Base-by-base conservation (phyloP, 2,329 filamentous ascomycete species). In the Exophiala bonariae region DNA sequence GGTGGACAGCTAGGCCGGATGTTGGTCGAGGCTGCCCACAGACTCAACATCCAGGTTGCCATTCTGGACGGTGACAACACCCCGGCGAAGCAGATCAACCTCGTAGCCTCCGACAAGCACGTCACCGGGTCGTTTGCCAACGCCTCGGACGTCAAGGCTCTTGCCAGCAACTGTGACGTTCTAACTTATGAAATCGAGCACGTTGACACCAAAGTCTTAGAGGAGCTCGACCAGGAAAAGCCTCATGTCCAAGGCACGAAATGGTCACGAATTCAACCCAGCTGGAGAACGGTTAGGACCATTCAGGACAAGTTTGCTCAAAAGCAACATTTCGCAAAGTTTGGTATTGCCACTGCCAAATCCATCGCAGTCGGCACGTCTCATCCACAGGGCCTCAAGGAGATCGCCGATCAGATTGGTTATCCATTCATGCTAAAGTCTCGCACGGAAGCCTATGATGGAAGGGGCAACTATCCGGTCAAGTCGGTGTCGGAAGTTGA, bases 161-260 rank as follows among this genome's bases (percentile, higher is more conserved):
- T 95, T 3, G 87, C 89, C 2, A 67, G 76, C n/a, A 71, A 75
- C 41, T 87, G 82, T 53, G 86, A 92, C 63, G 79, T 93, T 16
- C 73, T 95, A 50, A 95, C 88, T 1, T 86, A 93, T n/a, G 90
- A 96, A 68, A 95, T 93, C 53, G 90, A 95, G 73, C 90, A 95
- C 66, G 85, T 95, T 48, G 81, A 95, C 65, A 90, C 88, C 10
- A 74, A 87, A 20, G 83, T 91, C 17, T 77, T 95, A 3, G 86
- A 93, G 66, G 86, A 92, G 63, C 82, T 95, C 82, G n/a, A 69
- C 75, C 47, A 50, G n/a, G 47, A 57, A 42, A 41, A 52, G 20
- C 43, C 53, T 7, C 50, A 43, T 30, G 37, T 58, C 14, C 41
- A 50, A 6, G 56, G 50, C n/a, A 54, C 50, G 28, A 38, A 56